Base-by-base conservation (phyloP, 2,329 filamentous ascomycete genomes). In the Penicillium frequentans region DNA sequence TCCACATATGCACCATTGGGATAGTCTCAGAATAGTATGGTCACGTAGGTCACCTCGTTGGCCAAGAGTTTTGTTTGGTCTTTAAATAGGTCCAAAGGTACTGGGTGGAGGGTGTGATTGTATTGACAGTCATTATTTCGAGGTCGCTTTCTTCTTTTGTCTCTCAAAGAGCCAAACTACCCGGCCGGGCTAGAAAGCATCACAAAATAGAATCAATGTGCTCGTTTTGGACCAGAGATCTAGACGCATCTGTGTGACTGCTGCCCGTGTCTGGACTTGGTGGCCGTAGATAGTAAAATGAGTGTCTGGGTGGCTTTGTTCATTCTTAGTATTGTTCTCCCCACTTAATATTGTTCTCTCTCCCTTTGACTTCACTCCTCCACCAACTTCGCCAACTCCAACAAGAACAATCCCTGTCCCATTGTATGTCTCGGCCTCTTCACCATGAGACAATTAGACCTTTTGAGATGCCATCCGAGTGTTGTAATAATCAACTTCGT, bases 381-480 rank as follows among this genome's bases (percentile, higher is more conserved):
- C 29, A 31, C 49, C 16, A 42, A 31, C 16, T 43, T 51, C 23
- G 16, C 26, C 23, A 33, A 37, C 3, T 16, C 21, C 26, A 19
- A 23, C 14, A 44, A 37, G 14, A 23, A 45, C 45, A 59, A 50
- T 54, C 56, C 55, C 33, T 52, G 16, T 56, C 33, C 42, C 59
- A 70, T 70, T 71, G 67, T 71, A 55, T 69, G 67, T 72, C 57
- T 72, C 66, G 60, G 61, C 44, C 33, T 52, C 49, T 24, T 33
- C 37, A 33, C 31, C 48, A 50, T 50, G 29, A 50, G 21, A 42
- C 48, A 42, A n/a, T 11, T n/a, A 13, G 7, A 6, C 29, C 46
- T 24, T 33, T 11, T 42, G 39, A 19, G 11, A 42, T 42, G 39
- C 39, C 19, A 13, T 19, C 39, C 39, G 39, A 24, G 19, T 24